These are phyloP conservation scores for Fomitopsis schrenkii DNA, from an alignment of 1,284 basidiomycete genomes.

Conservation along the genomic window DNA sequence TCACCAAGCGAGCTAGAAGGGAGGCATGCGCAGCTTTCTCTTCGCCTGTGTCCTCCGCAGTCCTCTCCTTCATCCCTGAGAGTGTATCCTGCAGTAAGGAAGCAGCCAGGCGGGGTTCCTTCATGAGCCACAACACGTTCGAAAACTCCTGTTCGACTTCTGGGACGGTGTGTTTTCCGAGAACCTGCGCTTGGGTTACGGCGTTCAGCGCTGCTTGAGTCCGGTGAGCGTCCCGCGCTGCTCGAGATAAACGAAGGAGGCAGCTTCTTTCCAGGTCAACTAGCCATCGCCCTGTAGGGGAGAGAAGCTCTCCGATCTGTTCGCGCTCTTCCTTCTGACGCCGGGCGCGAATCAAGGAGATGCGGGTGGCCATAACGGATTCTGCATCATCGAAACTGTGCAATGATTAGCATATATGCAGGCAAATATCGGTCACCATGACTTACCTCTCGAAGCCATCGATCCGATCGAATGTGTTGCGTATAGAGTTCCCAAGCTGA, in stretches of 20 bases:
- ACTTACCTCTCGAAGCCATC: constrained; percentile 65
- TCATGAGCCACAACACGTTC: constrained; percentile 85
- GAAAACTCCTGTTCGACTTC: constrained; percentile 81
- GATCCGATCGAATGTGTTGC: constrained; percentile 45
- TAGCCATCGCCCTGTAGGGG: constrained; percentile 51
- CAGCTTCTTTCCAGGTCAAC: constrained; percentile 65
- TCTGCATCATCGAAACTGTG: constrained; percentile 76
- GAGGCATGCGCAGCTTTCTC: constrained; percentile 36
- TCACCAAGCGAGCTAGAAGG: constrained; percentile 59
- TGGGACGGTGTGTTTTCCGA: constrained; percentile 48
- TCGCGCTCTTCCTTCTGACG: constrained; percentile 61
- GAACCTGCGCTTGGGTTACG: constrained; percentile 66
- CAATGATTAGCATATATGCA: constrained; percentile 5
- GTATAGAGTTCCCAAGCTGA: constrained; percentile 21
- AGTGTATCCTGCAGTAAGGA: constrained; percentile 62
- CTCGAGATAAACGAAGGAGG: constrained; percentile 70
- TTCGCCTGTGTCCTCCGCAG: constrained; percentile 3
- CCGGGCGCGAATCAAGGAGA: constrained; percentile 74
- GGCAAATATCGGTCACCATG: not conserved
- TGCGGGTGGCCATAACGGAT: constrained; percentile 75
- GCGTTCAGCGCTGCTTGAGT: constrained; percentile 87
- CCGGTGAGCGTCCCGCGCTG: constrained; percentile 69
- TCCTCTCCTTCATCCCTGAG: constrained; percentile 8
- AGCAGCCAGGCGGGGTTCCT: constrained; percentile 83
- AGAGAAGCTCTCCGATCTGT: constrained; percentile 68